Conservation (phyloP, 75 land plant genomes). For the Pseudotsuga menziesii region DNA sequence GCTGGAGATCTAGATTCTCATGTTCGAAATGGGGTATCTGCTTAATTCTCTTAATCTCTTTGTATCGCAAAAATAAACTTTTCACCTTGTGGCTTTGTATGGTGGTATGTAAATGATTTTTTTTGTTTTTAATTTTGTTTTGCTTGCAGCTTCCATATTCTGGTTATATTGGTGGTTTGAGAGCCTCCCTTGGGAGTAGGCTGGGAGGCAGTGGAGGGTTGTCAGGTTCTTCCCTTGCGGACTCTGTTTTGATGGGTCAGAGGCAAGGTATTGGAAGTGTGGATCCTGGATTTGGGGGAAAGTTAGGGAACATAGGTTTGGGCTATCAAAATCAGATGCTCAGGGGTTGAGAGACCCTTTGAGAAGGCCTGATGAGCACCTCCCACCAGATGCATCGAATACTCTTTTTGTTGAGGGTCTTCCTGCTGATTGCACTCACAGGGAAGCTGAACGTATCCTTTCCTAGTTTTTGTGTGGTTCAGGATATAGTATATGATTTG, state of each 20-base stretch:
- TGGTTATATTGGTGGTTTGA: background rate
- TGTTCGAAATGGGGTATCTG: background rate
- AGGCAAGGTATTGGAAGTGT: background rate
- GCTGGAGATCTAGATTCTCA: slow-evolving; percentile 1
- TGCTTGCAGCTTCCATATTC: background rate
- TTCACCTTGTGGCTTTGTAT: too few relatives aligned
- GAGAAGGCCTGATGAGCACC: slow-evolving; percentile 37
- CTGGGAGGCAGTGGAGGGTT: background rate
- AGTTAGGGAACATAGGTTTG: background rate
- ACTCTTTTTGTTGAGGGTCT: slow-evolving; percentile 90
- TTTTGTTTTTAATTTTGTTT: background rate
- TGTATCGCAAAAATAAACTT: too few relatives aligned
- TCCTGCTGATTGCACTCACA: slow-evolving; percentile 66
- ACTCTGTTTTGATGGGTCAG: background rate
- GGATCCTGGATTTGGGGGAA: background rate
- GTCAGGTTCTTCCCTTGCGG: slow-evolving; percentile 2
- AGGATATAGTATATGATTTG: too few relatives aligned
- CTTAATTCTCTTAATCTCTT: too few relatives aligned
- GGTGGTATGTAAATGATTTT: too few relatives aligned
- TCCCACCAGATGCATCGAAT: slow-evolving; percentile 79
- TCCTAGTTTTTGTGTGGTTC: background rate
- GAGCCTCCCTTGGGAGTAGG: background rate
- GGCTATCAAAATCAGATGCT: background rate
- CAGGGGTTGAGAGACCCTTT: background rate
- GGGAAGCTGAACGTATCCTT: slow-evolving; percentile 86